phyloP scores from a whole-genome alignment of 495 filamentous ascomycete genomes.

The Thozetella sp. region DNA sequence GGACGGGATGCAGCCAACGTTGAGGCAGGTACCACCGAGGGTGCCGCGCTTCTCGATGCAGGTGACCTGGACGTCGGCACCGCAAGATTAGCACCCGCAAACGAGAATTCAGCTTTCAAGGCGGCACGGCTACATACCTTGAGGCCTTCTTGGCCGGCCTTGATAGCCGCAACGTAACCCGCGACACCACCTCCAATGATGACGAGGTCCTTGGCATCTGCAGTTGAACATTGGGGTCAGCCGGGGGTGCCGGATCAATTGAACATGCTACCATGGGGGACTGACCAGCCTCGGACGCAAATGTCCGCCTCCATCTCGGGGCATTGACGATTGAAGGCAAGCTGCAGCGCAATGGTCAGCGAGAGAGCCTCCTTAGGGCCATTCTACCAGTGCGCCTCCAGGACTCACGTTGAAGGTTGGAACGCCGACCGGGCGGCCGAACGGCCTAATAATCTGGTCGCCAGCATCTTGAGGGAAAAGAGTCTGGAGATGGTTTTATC shows the following conservation, averaged over 20 bases:
- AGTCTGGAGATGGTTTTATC: slow-evolving; percentile 16
- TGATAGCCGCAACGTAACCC: slow-evolving; percentile 98
- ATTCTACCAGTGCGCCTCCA: slow-evolving; percentile 14
- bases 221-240: slow-evolving; percentile 23
- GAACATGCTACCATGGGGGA: slow-evolving; percentile 6
- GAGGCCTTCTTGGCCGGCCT: slow-evolving; percentile 95
- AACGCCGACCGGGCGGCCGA: slow-evolving; percentile 67
- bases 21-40: slow-evolving; percentile 95
- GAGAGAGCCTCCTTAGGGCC: slow-evolving; percentile 20
- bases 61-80: slow-evolving; percentile 64
- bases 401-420: slow-evolving; percentile 50
- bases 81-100: slow-evolving; percentile 5
- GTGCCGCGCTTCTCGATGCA: slow-evolving; percentile 98
- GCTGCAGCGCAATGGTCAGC: slow-evolving; percentile 38
- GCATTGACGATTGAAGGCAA: slow-evolving; percentile 60
- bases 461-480: slow-evolving; percentile 59
- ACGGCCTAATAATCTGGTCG: slow-evolving; percentile 68
- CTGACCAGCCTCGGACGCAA: slow-evolving; percentile 81
- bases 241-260: slow-evolving; percentile 6
- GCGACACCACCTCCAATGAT: slow-evolving; percentile 98
- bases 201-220: slow-evolving; percentile 89
- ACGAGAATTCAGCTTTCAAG: slow-evolving; percentile 4
- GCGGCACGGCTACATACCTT: slow-evolving; percentile 63
- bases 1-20: slow-evolving; percentile 98
- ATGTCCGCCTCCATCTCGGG: slow-evolving; percentile 67